A percentile compares a stretch with the other conserved stretches of the same genome.
phyloP scores from a whole-genome alignment of 2,329 filamentous ascomycete species.

The Cladophialophora yegresii region DNA sequence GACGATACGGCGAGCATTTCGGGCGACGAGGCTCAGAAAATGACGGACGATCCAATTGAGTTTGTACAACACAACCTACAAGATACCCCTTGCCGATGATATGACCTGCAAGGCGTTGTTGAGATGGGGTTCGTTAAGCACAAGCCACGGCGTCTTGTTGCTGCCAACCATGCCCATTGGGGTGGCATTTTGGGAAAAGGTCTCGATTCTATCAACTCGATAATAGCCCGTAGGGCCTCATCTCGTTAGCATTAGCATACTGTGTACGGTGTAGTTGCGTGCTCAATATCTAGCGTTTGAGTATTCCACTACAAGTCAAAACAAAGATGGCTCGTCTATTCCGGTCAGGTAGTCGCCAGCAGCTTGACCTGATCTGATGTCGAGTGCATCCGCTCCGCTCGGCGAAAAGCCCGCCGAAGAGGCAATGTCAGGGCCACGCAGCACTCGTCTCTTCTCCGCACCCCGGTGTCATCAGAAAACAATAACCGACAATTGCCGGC shows the following conservation, averaged over 20 bases:
- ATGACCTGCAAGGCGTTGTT: conserved; percentile 5
- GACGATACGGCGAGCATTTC: conserved; percentile 4
- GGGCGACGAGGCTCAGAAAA: background rate
- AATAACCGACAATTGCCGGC: conserved; percentile 12
- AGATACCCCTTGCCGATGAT: conserved; percentile 3
- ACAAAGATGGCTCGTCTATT: background rate
- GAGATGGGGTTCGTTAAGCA: background rate
- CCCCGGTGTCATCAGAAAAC: background rate
- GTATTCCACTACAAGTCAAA: background rate
- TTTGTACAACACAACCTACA: conserved; percentile 9
- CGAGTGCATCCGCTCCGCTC: background rate
- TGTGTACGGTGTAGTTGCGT: background rate
- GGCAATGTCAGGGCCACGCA: too few relatives aligned
- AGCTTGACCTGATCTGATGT: background rate
- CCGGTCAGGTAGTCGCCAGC: background rate
- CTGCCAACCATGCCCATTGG: background rate
- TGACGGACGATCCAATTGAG: background rate
- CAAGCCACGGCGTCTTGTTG: background rate
- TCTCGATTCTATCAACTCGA: background rate
- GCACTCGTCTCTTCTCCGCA: background rate
- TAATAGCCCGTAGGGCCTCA: background rate
- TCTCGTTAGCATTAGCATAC: background rate
- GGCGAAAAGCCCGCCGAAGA: conserved; percentile 11
- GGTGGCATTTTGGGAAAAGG: background rate
- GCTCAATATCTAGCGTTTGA: background rate